phyloP scores from a whole-genome alignment of 2,329 filamentous ascomycete species.

The Aspergillus viridinutans region DNA sequence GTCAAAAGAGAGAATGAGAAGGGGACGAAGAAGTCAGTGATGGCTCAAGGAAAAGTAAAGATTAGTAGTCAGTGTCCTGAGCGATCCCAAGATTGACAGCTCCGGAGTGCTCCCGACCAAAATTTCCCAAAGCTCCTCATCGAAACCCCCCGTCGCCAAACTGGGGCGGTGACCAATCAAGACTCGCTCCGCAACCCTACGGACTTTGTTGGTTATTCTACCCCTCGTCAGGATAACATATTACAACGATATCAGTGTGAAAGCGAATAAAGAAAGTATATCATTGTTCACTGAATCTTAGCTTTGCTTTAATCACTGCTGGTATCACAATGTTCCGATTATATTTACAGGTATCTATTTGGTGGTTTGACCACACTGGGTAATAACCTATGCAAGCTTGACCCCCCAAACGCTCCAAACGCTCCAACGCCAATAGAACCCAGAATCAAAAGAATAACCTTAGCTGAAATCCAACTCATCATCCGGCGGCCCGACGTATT shows the following conservation, averaged over 20 bases:
- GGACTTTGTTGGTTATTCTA: background rate
- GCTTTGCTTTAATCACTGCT: background rate
- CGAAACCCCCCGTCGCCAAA: slow-evolving; percentile 25
- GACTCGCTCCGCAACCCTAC: slow-evolving; percentile 17
- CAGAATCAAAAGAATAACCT: slow-evolving; percentile 4
- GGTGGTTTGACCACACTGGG: background rate
- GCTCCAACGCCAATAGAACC: background rate
- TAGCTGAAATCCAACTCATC: slow-evolving; percentile 24
- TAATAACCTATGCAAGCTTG: background rate
- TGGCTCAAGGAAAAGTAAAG: slow-evolving; percentile 5
- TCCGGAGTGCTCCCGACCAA: slow-evolving; percentile 37
- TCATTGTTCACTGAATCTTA: background rate
- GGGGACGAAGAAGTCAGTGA: slow-evolving; percentile 3
- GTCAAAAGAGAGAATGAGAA: slow-evolving; percentile 13
- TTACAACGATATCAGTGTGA: background rate
- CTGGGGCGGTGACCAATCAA: slow-evolving; percentile 35
- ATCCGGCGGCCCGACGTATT: slow-evolving; percentile 36
- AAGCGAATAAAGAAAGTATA: background rate
- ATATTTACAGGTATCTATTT: background rate
- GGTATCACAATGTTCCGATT: background rate
- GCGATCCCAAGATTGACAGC: slow-evolving; percentile 19
- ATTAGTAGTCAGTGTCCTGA: slow-evolving; percentile 23
- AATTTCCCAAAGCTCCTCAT: slow-evolving; percentile 40
- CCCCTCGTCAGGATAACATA: background rate
- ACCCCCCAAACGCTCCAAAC: background rate